Evolutionary conservation across 768 basidiomycete genomes (phyloP).

Genomic region (Leccinum imitatum): DNA sequence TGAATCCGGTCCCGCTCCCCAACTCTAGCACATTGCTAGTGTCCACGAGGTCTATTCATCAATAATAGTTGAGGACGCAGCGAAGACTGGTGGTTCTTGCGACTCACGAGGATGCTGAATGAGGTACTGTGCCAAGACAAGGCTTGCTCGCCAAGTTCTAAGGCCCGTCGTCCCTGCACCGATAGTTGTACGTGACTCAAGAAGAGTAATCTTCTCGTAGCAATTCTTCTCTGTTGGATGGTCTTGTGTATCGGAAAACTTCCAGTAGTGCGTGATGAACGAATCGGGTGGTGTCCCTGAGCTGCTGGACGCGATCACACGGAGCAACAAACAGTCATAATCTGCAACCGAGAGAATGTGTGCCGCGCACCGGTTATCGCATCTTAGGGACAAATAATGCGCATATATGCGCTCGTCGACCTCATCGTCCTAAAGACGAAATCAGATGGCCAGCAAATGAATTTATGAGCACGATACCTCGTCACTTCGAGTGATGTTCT

Average conservation of each 20-base stretch:
- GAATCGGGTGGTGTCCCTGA: constrained; percentile 40
- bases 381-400: constrained; percentile 50
- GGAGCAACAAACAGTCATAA: neutral
- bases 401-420: constrained; percentile 67
- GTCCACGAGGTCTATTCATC: constrained; percentile 7
- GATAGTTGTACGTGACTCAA: constrained; percentile 72
- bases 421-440: constrained; percentile 48
- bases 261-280: constrained; percentile 70
- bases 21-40: constrained; percentile 62
- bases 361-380: constrained; percentile 38
- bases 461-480: constrained; percentile 43
- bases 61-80: neutral
- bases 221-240: constrained; percentile 1
- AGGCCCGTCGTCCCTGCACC: constrained; percentile 67
- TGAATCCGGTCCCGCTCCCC: constrained; percentile 74
- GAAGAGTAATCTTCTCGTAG: constrained; percentile 52
- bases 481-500: constrained; percentile 37
- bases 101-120: constrained; percentile 53
- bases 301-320: constrained; percentile 10
- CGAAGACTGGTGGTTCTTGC: neutral
- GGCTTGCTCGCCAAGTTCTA: constrained; percentile 76
- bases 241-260: constrained; percentile 5
- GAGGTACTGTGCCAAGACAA: constrained; percentile 62
- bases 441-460: constrained; percentile 1
- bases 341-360: neutral